phyloP scores from a whole-genome alignment of 352 stramenopile species.

The Hyaloperonospora arabidopsidis region DNA sequence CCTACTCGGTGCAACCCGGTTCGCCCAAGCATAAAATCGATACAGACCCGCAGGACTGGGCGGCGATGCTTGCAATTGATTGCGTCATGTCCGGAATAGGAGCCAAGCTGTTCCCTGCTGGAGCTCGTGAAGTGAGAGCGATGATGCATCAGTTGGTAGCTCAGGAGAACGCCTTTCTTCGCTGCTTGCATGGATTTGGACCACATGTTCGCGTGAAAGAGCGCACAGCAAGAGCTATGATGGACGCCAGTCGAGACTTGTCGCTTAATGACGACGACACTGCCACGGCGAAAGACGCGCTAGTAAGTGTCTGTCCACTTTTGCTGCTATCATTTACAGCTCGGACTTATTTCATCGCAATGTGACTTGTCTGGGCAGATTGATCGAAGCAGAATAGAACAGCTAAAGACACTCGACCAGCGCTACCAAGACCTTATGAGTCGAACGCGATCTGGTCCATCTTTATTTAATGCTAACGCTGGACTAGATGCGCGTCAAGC shows the following conservation, averaged over 20 bases:
- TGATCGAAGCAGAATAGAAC: conserved; percentile 15
- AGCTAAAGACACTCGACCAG: conserved; percentile 15
- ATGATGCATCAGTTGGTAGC: conserved; percentile 42
- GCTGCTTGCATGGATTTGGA: conserved; percentile 46
- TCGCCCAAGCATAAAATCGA: conserved; percentile 58
- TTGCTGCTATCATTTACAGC: neutral
- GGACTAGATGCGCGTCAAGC: conserved; percentile 8
- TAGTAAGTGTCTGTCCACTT: conserved; percentile 14
- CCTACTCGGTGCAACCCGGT: conserved; percentile 52
- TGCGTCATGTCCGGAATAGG: conserved; percentile 23
- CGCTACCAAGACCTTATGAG: conserved; percentile 24
- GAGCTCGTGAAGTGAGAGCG: conserved; percentile 31
- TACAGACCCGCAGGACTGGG: conserved; percentile 39
- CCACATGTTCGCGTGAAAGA: conserved; percentile 11
- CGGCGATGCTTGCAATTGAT: conserved; percentile 33
- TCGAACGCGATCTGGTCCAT: conserved; percentile 9
- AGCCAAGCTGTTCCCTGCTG: conserved; percentile 18
- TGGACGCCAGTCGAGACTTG: neutral
- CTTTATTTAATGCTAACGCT: conserved; percentile 4
- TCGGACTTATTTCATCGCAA: neutral
- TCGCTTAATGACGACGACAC: conserved; percentile 2
- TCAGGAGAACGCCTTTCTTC: conserved; percentile 57
- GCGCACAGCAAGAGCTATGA: neutral
- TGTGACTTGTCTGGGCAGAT: conserved; percentile 13
- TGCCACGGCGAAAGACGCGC: conserved; percentile 4